Base-by-base conservation (phyloP, 805 yeast species). In the Brettanomyces naardenensis region DNA sequence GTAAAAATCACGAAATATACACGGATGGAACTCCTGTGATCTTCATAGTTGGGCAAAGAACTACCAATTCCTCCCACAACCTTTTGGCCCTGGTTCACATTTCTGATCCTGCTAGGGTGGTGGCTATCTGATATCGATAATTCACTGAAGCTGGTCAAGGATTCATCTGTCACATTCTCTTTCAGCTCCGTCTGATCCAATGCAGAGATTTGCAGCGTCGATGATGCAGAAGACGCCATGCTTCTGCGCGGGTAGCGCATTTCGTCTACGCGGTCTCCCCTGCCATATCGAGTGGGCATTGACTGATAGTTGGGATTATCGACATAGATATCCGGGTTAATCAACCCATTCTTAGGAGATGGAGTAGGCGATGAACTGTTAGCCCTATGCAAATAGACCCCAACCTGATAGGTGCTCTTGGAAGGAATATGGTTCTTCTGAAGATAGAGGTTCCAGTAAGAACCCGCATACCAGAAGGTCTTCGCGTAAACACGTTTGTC, bases 391-490 rank as follows among this genome's bases (percentile, higher is more conserved):
- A 74, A 50, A 49, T 74, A 74, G 6, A 74, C 78, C 5, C 80
- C 80, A 50, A 74, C 64, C 43, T 74, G 78, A 42, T 52, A 65
- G 3, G 68, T 64, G 39, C 64, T 59, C 40, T 65, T 64, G 32
- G 58, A 54, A 18, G 60, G 58, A 28, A 66, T 52, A 19, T 51
- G 52, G 32, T 56, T 65, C 44, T 71, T 73, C 41, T 74, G 79
- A 23, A 73, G 56, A 48, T 74, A 74, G 6, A 74, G 51, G 44
- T 71, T 72, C 80, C 80, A 74, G 45, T 67, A 71, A 9, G 78
- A 71, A 0, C 80, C 80, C n/a, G 78, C 77, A 47, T 73, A 73
- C 77, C 78, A 73, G 25, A 71, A 58, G 0, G 75, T 66, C 41
- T 67, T 65, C 7, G 73, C 69, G 45, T 73, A 73, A 1, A 70